Evolutionary conservation across 768 basidiomycete species (phyloP).

Genomic region (Suillus bovinus): DNA sequence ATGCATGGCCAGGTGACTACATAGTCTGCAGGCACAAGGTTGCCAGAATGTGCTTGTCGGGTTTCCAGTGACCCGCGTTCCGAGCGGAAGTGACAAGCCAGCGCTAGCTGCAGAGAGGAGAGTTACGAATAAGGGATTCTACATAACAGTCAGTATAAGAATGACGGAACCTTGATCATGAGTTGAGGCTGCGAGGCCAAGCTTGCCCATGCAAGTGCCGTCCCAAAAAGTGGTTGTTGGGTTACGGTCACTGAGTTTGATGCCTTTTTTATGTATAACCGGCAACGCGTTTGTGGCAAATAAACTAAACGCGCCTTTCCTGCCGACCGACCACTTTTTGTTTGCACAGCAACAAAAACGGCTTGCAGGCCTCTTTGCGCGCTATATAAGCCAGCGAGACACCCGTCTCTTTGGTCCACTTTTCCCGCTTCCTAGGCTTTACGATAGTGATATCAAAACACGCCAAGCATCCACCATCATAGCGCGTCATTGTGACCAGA

Average conservation of each 20-base stretch:
- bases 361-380: conserved; percentile 2
- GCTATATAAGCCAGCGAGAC: conserved; percentile 7
- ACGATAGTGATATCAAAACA: not conserved
- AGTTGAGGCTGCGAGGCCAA: not conserved
- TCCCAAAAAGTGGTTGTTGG: not conserved
- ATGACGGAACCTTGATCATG: conserved; percentile 1
- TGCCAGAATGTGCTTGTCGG: not conserved
- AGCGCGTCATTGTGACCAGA: conserved; percentile 3
- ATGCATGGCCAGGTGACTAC: not conserved
- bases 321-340: conserved; percentile 16
- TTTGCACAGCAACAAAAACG: conserved; percentile 6
- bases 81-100: not conserved
- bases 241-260: not conserved
- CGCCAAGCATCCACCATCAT: not conserved
- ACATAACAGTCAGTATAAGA: not conserved
- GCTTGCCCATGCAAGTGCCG: not conserved
- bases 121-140: not conserved
- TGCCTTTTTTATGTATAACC: conserved; percentile 10
- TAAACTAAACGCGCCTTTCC: conserved; percentile 14
- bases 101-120: not conserved
- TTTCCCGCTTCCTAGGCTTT: conserved; percentile 4
- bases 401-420: conserved; percentile 6
- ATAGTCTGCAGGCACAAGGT: not conserved
- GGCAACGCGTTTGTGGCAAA: conserved; percentile 23
- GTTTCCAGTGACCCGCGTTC: not conserved